A percentile compares a stretch with the other conserved stretches of the same genome.
Evolutionary conservation across 1,284 basidiomycete genomes (phyloP).

Genomic region (Cryptococcus sp.): DNA sequence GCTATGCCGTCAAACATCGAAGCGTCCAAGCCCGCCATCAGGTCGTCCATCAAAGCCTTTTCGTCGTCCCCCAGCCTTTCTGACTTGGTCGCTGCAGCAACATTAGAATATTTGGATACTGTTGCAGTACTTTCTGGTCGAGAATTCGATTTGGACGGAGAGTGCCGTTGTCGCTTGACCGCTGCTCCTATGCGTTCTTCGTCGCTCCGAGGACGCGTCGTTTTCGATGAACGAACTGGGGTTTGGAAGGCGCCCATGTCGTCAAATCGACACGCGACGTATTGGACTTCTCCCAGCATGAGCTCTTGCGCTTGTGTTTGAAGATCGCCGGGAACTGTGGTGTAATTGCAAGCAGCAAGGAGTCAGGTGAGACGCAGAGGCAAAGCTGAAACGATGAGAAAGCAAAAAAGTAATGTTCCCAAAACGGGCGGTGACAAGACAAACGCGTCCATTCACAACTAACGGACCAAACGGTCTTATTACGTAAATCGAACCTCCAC

Average conservation of each 20-base stretch:
- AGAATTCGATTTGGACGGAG: neutral
- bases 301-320: too few relatives aligned
- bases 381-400: neutral
- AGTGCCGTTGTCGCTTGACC: conserved; percentile 9
- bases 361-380: neutral
- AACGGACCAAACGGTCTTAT: neutral
- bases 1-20: conserved; percentile 35
- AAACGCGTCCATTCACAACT: conserved; percentile 9
- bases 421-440: neutral
- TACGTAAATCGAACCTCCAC: conserved; percentile 19
- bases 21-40: conserved; percentile 50
- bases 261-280: too few relatives aligned
- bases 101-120: neutral
- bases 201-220: neutral
- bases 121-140: neutral
- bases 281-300: too few relatives aligned
- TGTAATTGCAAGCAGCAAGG: too few relatives aligned
- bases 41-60: conserved; percentile 47
- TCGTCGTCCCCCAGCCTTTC: conserved; percentile 31
- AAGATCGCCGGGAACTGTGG: too few relatives aligned
- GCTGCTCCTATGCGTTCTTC: conserved; percentile 1
- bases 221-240: too few relatives aligned
- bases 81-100: neutral
- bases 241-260: too few relatives aligned
- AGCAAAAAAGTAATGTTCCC: neutral